These are phyloP conservation scores for Aspergillus latus DNA, from an alignment of 2,329 filamentous ascomycete genomes.

Conservation along the genomic window DNA sequence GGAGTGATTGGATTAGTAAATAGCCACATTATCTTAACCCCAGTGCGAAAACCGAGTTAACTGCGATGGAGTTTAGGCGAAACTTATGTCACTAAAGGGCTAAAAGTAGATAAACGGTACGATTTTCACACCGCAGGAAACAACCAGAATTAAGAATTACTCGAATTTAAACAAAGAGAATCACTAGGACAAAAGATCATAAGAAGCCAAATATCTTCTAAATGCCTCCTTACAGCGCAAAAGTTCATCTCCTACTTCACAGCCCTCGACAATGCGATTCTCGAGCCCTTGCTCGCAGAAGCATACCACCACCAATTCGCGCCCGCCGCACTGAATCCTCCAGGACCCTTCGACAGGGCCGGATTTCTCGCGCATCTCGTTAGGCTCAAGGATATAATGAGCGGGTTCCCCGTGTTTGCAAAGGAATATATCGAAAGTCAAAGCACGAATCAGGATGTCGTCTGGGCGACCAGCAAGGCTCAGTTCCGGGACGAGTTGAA, in stretches of 20 bases:
- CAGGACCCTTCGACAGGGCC: neutral
- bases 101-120: no score
- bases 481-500: neutral
- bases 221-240: neutral
- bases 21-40: no score
- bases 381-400: neutral
- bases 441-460: neutral
- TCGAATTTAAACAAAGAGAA: no score
- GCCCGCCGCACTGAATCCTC: neutral
- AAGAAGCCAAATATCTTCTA: neutral
- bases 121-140: no score
- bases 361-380: neutral
- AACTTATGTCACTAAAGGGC: no score
- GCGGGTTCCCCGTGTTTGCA: neutral
- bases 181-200: no score
- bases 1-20: no score
- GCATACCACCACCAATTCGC: slow-evolving; percentile 2
- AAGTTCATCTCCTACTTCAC: neutral
- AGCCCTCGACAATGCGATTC: neutral
- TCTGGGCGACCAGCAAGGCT: slow-evolving; percentile 4
- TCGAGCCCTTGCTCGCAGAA: neutral
- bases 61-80: no score
- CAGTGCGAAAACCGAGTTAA: no score
- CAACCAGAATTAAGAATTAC: no score
- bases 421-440: slow-evolving; percentile 7